phyloP scores from a whole-genome alignment of 139 green algal species.

The Chlorella sp. region DNA sequence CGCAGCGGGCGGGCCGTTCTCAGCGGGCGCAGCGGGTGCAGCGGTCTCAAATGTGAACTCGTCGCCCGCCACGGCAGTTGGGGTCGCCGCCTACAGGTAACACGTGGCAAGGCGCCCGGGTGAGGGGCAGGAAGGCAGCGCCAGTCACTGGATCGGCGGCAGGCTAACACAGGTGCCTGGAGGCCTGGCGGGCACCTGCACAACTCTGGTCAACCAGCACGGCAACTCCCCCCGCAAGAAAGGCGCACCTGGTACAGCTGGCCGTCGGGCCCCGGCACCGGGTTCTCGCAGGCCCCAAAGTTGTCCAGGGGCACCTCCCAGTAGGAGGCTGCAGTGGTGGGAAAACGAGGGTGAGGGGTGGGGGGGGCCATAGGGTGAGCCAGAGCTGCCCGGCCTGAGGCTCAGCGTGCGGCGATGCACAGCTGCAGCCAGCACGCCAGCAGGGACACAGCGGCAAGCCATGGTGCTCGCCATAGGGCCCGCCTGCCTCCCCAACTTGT shows the following conservation, averaged over 20 bases:
- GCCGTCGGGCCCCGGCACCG: conserved; percentile 46
- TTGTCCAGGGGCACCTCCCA: conserved; percentile 61
- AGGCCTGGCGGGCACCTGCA: no score
- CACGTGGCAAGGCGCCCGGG: neutral
- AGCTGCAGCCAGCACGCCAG: neutral
- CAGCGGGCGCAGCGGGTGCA: neutral
- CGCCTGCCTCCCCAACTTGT: no score
- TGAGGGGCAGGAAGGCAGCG: neutral
- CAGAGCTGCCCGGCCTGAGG: neutral
- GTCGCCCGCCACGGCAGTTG: neutral
- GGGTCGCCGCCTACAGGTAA: neutral
- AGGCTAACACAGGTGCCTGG: neutral
- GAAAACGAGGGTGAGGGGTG: neutral
- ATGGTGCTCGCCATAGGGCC: no score
- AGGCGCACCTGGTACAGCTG: conserved; percentile 21
- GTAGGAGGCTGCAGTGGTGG: conserved; percentile 9
- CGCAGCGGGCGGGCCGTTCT: neutral
- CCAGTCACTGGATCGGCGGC: no score
- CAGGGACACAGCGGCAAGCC: neutral
- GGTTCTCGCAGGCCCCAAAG: conserved; percentile 45
- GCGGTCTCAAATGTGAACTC: conserved; percentile 10
- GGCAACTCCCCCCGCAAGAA: no score
- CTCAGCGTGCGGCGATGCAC: neutral
- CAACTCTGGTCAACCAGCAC: no score
- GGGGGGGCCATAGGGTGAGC: neutral